Base-by-base conservation (phyloP, 345 rosid species). In the Linum trigynum region DNA sequence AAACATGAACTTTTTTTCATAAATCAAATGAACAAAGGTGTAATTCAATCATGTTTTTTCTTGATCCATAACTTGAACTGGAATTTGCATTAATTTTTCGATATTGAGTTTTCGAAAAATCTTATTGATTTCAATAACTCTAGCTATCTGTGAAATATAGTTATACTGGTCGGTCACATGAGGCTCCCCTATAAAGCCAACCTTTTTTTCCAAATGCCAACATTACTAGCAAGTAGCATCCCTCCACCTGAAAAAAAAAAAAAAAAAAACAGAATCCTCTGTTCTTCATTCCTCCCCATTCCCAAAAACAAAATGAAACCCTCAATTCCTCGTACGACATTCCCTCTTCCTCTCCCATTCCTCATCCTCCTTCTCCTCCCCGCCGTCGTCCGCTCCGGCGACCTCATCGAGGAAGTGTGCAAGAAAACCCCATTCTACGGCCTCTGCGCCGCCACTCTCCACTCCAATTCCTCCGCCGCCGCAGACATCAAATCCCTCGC, bases 381-480 rank as follows among this genome's bases (percentile, higher is more conserved):
- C 64, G 5, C 2, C 77, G 38, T 2, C 67, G 5, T 10, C 66
- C 16, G 32, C 67, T 4, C 48, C 70, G 1, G 67, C 68, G 69
- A 59, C 45, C 62, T 87, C 0, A 77, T 92, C 74, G 75, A 82
- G 35, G 65, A 67, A 68, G 83, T 82, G 12, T 89, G 98, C 83
- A 77, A 80, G 65, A 79, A 79, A 66, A 92, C 96, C n/a, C 96
- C 98, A 2, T 85, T 84, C 58, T 71, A 62, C 39, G 84, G 84
- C 59, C 85, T 92, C 5, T 89, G 97, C 38, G 57, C 72, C 51
- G 64, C 83, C 8, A 64, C 91, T 15, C 78, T 89, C n/a, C 67
- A 68, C 1, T 78, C 88, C 3, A 69, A 67, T 62, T 56, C 83
- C 16, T 71, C 75, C 11, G 40, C 78, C 15, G 36, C 39, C 11